Percentiles rank a stretch among this genome's conserved stretches.
These are phyloP conservation scores for Lichina pygmaea DNA, from an alignment of 495 filamentous ascomycete species.

Conservation along the genomic window DNA sequence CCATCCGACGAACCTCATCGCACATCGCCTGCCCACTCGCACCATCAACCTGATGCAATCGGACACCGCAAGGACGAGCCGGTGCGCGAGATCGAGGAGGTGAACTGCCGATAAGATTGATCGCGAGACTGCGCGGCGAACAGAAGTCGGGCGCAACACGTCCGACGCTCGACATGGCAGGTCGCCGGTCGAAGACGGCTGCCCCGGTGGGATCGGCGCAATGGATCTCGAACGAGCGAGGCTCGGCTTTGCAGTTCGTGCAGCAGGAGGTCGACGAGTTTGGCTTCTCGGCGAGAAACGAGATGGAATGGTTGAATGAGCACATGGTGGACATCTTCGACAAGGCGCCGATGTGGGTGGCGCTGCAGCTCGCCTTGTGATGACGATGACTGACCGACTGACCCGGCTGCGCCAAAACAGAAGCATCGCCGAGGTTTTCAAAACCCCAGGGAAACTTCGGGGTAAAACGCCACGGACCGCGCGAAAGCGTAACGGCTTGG, in stretches of 20 bases:
- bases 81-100: not conserved
- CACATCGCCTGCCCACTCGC: not conserved
- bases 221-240: conserved; percentile 42
- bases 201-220: conserved; percentile 33
- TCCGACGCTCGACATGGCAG: conserved; percentile 14
- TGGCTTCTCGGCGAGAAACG: conserved; percentile 63
- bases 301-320: conserved; percentile 88
- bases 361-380: conserved; percentile 1
- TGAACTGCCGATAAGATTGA: not conserved
- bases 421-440: conserved; percentile 78
- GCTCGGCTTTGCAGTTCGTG: conserved; percentile 31
- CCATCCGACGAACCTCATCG: no score
- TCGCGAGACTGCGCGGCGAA: not conserved
- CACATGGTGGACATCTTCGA: conserved; percentile 89
- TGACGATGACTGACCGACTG: not conserved
- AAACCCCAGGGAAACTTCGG: conserved; percentile 80
- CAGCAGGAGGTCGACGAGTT: conserved; percentile 68
- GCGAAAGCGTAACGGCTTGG: conserved; percentile 36
- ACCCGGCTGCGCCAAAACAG: conserved; percentile 13
- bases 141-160: not conserved
- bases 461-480: conserved; percentile 77
- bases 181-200: conserved; percentile 18
- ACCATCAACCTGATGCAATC: not conserved
- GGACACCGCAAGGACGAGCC: not conserved
- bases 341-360: conserved; percentile 50